These are phyloP conservation scores for Davidsoniella neocaledoniae DNA, from an alignment of 2,329 filamentous ascomycete genomes.

Conservation along the genomic window DNA sequence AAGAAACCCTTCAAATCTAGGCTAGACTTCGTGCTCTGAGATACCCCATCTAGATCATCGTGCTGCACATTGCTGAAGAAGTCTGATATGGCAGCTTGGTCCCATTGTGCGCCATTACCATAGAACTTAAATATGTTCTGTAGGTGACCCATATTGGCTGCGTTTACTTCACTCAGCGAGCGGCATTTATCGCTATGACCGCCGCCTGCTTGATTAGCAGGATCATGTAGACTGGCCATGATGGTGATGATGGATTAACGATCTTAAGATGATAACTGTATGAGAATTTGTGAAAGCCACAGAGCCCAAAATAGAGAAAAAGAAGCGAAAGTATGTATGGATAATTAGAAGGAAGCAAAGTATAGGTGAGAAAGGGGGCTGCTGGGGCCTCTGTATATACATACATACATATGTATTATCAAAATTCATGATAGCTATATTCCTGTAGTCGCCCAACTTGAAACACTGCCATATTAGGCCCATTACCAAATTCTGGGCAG, in stretches of 20 bases:
- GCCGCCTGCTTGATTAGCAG: conserved; percentile 29
- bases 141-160: conserved; percentile 26
- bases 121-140: conserved; percentile 30
- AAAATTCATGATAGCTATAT: too few species aligned
- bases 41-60: conserved; percentile 20
- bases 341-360: background rate
- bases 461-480: too few species aligned
- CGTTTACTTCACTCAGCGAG: conserved; percentile 25
- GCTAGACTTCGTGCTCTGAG: conserved; percentile 14
- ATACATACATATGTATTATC: too few species aligned
- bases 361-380: background rate
- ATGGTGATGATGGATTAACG: background rate
- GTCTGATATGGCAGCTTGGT: conserved; percentile 25
- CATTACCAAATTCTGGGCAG: too few species aligned
- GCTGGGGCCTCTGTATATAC: background rate
- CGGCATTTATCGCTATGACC: conserved; percentile 27
- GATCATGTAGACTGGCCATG: conserved; percentile 13
- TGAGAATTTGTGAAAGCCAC: too few species aligned
- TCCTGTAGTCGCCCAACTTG: too few species aligned
- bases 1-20: conserved; percentile 34
- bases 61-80: conserved; percentile 32
- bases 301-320: too few species aligned
- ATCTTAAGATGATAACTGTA: too few species aligned
- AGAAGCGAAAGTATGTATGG: too few species aligned
- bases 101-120: conserved; percentile 29